Base-by-base conservation (phyloP, 306 rosid genomes). In the Fragaria ananassa region DNA sequence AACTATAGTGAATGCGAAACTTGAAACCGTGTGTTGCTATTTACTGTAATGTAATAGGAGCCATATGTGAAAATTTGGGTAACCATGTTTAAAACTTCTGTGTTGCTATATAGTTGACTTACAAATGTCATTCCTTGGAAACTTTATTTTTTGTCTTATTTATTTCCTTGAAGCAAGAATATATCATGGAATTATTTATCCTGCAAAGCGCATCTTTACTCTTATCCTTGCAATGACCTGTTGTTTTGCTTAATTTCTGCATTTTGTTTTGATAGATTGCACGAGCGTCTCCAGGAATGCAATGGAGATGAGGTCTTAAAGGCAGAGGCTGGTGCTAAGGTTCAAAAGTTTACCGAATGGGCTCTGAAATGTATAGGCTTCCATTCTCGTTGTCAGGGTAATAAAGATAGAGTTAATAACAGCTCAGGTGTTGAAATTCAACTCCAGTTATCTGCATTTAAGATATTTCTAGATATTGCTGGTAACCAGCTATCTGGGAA, bases 261-360 rank as follows among this genome's bases (percentile, higher is more conserved):
- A 76, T 70, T 75, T 72, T 27, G 83, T 72, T 80, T 78, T 50
- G 39, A 73, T 68, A 91, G 97, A 87, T 81, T 92, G 89, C 91
- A 86, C 56, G 97, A 92, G 82, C 96, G 96, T 71, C 97, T 92
- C 80, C 93, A 88, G 56, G 97, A 90, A 70, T 92, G 97, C 85
- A 92, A 90, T 80, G 97, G 96, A 46, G 97, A 90, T 76, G 97
- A 92, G 80, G 85, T 92, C 70, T 83, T 92, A 82, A 92, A 92
- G 79, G 96, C 91, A 49, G 97, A 92, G 88, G 97, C 97, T 57
- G 88, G 88, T 17, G 88, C 89, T 15, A 92, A 92, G 84, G 93
- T 90, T 80, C 96, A 90, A 81, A 92, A 92, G 81, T 92, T 92
- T 79, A 88, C 97, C 21, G 96, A 90, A 80, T 92, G 97, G 97